Conservation (phyloP, 1,284 basidiomycete species). For the Microbotryomycetes sp. region DNA sequence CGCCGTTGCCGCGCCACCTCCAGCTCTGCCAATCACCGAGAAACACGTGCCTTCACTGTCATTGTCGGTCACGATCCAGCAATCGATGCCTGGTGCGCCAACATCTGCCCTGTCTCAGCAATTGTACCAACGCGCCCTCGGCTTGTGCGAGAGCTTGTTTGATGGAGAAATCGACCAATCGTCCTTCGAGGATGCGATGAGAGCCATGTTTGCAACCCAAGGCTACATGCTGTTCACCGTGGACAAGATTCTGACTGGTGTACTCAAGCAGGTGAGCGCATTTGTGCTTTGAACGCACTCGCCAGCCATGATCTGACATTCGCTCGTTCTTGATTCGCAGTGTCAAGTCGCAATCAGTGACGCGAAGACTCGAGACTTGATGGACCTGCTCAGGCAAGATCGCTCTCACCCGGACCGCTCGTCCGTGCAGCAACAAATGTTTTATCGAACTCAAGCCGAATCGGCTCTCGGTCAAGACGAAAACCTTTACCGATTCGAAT, state of each 20-base stretch:
- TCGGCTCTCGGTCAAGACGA: slow-evolving; percentile 36
- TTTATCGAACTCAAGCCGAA: slow-evolving; percentile 35
- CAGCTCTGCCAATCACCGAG: slow-evolving; percentile 45
- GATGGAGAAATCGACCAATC: slow-evolving; percentile 84
- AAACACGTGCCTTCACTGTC: slow-evolving; percentile 29
- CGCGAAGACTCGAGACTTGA: slow-evolving; percentile 28
- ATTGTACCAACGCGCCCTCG: slow-evolving; percentile 82
- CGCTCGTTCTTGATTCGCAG: background rate
- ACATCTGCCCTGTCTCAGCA: slow-evolving; percentile 48
- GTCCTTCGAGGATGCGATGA: slow-evolving; percentile 88
- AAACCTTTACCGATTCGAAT: slow-evolving; percentile 40
- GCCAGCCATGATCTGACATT: background rate
- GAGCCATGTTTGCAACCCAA: slow-evolving; percentile 94
- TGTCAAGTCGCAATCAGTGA: slow-evolving; percentile 29
- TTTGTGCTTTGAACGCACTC: background rate
- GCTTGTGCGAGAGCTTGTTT: slow-evolving; percentile 88
- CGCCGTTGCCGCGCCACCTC: slow-evolving; percentile 29
- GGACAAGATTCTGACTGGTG: slow-evolving; percentile 42
- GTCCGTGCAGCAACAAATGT: slow-evolving; percentile 29
- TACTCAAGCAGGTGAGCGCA: slow-evolving; percentile 29
- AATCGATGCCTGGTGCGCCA: slow-evolving; percentile 3
- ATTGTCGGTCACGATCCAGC: slow-evolving; percentile 45
- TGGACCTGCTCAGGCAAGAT: slow-evolving; percentile 33
- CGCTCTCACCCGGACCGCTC: slow-evolving; percentile 36
- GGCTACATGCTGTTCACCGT: slow-evolving; percentile 53